Evolutionary conservation across 768 basidiomycete genomes (phyloP), one percentile per base, ranked within the genome.

Genomic region (Hygrocybe punicea): DNA sequence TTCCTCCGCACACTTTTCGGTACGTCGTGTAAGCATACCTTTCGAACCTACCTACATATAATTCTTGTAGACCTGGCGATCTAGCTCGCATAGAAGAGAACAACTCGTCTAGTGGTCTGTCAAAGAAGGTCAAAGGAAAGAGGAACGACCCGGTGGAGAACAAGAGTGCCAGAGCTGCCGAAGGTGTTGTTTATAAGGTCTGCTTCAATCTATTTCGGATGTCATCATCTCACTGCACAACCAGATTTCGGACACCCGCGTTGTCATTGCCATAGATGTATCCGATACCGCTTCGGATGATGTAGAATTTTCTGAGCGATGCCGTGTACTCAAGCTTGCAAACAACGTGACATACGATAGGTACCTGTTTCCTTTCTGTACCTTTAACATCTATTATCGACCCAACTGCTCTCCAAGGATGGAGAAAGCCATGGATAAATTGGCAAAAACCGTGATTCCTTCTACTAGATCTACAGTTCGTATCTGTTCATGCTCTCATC

Each of bases 341-440:
- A 98, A 98, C 63, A 93, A 86, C 54, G 85, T 91, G 14, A 98
- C 95, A 1, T 94, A 90, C 67, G 92, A 94, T 63, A 81, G 94
- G 90, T 84, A 67, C 42, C 59, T 33, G 10, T 16, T 3, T 48
- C 24, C 23, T 2, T 19, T 16, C 13, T 50, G 25, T 16, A 25
- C 14, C 21, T 2, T n/a, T 14, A 46, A 34, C n/a, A n/a, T n/a
- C n/a, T n/a, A n/a, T n/a, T n/a, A 7, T 6, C 46, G 36, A 10
- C 33, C n/a, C 33, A 35, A 51, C 33, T 29, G 34, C 29, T 35
- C 17, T 47, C 9, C 55, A 35, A 93, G 93, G 60, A 97, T 98
- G 93, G 90, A 92, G 56, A 86, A 86, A 59, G 86, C 91, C 0
- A 78, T 95, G 7, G 81, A 85, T 59, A 78, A 81, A 53, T 71